Conservation (phyloP, 169 alveolate species). For the Fabrea salina region DNA sequence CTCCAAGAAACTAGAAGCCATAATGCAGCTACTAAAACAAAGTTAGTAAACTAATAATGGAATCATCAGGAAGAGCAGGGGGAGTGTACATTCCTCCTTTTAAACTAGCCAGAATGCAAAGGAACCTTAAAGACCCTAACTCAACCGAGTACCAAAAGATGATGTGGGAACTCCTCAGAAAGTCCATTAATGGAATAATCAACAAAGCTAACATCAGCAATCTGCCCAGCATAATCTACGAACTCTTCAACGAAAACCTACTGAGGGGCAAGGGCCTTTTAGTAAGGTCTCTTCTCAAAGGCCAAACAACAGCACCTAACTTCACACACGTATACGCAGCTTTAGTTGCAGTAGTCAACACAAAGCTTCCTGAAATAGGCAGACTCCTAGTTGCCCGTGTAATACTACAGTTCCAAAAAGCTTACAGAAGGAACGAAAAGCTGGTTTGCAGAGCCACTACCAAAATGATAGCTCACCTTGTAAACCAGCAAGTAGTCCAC, state of each 20-base stretch:
- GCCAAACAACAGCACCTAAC: constrained; percentile 98
- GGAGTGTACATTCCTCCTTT: constrained; percentile 98
- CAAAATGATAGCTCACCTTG: constrained; percentile 96
- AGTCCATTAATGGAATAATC: constrained; percentile 93
- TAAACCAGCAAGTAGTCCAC: constrained; percentile 89
- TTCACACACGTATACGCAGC: constrained; percentile 96
- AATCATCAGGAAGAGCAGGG: too few species aligned
- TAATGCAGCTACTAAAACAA: too few species aligned
- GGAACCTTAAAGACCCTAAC: constrained; percentile 86
- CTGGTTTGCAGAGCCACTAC: constrained; percentile 93
- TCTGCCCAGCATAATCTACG: constrained; percentile 81
- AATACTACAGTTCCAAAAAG: constrained; percentile 90
- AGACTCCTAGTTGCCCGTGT: constrained; percentile 91
- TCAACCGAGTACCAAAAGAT: constrained; percentile 92
- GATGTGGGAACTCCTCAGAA: constrained; percentile 96
- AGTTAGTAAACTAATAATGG: too few species aligned
- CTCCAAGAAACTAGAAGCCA: too few species aligned
- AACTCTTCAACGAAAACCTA: constrained; percentile 95
- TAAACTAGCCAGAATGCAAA: constrained; percentile 90
- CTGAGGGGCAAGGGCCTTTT: constrained; percentile 97
- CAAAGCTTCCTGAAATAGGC: constrained; percentile 98
- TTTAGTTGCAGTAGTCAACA: constrained; percentile 94
- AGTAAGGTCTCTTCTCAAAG: constrained; percentile 94
- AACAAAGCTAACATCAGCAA: constrained; percentile 93
- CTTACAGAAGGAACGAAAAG: constrained; percentile 91